Evolutionary conservation across 148 eudicot genomes (phyloP).

Genomic region (Spergularia marina): DNA sequence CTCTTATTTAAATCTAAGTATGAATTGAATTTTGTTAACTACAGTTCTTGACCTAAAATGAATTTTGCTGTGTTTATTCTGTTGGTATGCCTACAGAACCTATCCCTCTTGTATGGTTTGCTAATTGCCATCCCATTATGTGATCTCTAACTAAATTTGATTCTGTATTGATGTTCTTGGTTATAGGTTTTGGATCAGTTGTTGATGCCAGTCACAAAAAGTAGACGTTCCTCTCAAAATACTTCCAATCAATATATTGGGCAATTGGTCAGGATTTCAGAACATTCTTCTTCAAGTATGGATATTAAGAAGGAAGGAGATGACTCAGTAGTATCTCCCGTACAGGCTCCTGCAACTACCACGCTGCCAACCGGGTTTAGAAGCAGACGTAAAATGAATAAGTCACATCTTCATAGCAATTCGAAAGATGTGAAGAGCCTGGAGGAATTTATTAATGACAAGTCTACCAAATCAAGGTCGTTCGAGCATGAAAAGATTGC

Average conservation of each 20-base stretch:
- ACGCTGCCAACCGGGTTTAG: constrained; percentile 52
- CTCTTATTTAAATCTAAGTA: no score
- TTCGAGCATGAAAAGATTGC: constrained; percentile 34
- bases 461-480: constrained; percentile 33
- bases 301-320: constrained; percentile 65
- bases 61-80: background rate
- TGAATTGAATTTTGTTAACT: background rate
- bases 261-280: constrained; percentile 46
- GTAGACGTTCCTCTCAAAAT: constrained; percentile 47
- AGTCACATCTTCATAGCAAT: constrained; percentile 43
- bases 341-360: constrained; percentile 41
- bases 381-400: constrained; percentile 70
- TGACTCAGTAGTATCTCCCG: constrained; percentile 59
- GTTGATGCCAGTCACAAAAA: constrained; percentile 45
- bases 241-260: constrained; percentile 49
- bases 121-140: background rate
- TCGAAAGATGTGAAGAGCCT: constrained; percentile 38
- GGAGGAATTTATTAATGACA: constrained; percentile 36
- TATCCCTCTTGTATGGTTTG: background rate
- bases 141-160: constrained; percentile 1
- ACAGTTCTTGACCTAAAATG: background rate
- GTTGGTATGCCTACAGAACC: background rate
- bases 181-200: constrained; percentile 49
- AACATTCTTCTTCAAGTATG: constrained; percentile 65
- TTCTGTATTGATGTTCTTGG: constrained; percentile 17